Conservation (phyloP, 2,329 filamentous ascomycete genomes). For the Botrytis sinoallii region DNA sequence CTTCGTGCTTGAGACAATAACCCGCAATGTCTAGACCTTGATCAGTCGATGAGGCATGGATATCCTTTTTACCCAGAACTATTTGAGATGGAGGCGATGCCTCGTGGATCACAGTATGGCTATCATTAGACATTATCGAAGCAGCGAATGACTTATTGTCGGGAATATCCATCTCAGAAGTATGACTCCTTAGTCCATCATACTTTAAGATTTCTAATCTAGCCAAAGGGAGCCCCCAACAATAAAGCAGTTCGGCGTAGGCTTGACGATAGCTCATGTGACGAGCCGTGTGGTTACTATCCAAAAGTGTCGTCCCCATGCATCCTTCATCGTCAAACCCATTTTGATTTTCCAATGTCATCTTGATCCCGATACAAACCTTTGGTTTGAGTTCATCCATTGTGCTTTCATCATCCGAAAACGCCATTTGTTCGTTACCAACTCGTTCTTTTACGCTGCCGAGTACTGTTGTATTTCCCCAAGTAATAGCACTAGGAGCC, state of each 20-base stretch:
- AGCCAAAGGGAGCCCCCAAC: slow-evolving; percentile 61
- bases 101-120: slow-evolving; percentile 26
- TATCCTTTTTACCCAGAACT: slow-evolving; percentile 55
- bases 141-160: slow-evolving; percentile 33
- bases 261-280: slow-evolving; percentile 61
- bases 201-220: slow-evolving; percentile 68
- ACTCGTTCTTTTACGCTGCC: slow-evolving; percentile 39
- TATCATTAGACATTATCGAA: slow-evolving; percentile 34
- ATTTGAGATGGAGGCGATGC: slow-evolving; percentile 46
- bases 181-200: slow-evolving; percentile 56
- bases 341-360: slow-evolving; percentile 59
- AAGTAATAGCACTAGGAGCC: slow-evolving; percentile 43
- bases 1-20: slow-evolving; percentile 60
- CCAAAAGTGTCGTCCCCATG: slow-evolving; percentile 57
- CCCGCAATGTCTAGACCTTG: slow-evolving; percentile 62
- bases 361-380: slow-evolving; percentile 36
- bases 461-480: slow-evolving; percentile 41
- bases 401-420: slow-evolving; percentile 35
- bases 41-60: slow-evolving; percentile 45
- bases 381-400: slow-evolving; percentile 27
- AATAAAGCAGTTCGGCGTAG: slow-evolving; percentile 67
- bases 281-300: slow-evolving; percentile 45
- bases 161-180: slow-evolving; percentile 32
- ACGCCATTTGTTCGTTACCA: slow-evolving; percentile 26
- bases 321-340: slow-evolving; percentile 68